Evolutionary conservation across 805 yeast genomes (phyloP), one percentile per base, ranked within the genome.

Genomic region (Ogataea pilisensis): DNA sequence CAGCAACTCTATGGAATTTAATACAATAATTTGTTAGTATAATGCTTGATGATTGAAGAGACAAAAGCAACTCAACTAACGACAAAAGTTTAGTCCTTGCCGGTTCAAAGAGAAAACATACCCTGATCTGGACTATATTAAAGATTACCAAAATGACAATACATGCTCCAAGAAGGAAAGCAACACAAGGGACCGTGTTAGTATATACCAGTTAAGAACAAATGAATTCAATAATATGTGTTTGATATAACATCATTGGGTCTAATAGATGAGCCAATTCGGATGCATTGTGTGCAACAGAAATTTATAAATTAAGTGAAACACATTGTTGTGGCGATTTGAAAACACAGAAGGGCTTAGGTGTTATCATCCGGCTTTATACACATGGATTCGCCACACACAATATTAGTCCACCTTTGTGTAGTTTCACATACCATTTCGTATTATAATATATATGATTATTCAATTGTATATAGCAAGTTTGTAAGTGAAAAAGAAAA

Each of bases 1-100:
- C 86, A 51, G 86, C 81, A 62, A 85, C 91, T 72, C 93, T 81
- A 49, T 29, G 40, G 37, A 26, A 22, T 26, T 28, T 14, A n/a
- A n/a, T n/a, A n/a, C n/a, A n/a, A n/a, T n/a, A n/a, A n/a, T n/a
- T n/a, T n/a, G n/a, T n/a, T n/a, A n/a, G n/a, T n/a, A n/a, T n/a
- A n/a, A n/a, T n/a, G n/a, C n/a, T n/a, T n/a, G n/a, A n/a, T n/a
- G 31, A 26, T 19, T 19, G 25, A 11, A 27, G 27, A n/a, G 26
- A 22, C 9, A 22, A 22, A 22, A 22, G 26, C 26, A 22, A 22
- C 26, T 22, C 7, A 22, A 20, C 8, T 31, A 31, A 13, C 16
- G 13, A 14, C 13, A 9, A 5, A n/a, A 31, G 16, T 14, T 6
- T 11, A 9, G 8, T 13, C 9, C 12, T 16, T 12, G 24, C 9